Base-by-base conservation (phyloP, 805 yeast species). In the Saitoella complicata region DNA sequence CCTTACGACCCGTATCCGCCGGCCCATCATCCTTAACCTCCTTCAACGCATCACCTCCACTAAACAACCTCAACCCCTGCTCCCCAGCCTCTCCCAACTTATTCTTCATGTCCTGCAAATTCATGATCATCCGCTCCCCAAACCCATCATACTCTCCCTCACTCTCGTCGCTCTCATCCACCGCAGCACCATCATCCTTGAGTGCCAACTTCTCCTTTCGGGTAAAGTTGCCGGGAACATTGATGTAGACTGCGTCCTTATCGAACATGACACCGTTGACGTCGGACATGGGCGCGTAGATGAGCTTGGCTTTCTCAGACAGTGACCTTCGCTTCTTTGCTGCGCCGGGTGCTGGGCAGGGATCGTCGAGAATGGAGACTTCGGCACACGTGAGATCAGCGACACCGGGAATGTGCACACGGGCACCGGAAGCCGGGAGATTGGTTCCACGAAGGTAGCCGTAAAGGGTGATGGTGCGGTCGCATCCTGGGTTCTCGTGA, bases 201-300 rank as follows among this genome's bases (percentile, higher is more conserved):
- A 41, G 38, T 7, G 13, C 34, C 21, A 21, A 21, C 21, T 21
- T 35, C 9, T 40, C 37, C 12, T 42, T 80, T 1, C 73, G 69
- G 11, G 70, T 73, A 59, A 81, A 81, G 39, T 59, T 62, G 40
- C 60, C 51, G 1, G 85, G 86, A 6, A 82, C 76, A 55, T 82
- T 96, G 48, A 91, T 84, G 56, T 87, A 91, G 2, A 91, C 98
- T 6, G 98, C 95, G 66, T 91, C 99, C 58, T 81, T 87, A 65
- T 91, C 99, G 49, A 91, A 85, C 52, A 91, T 68, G 35, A 91
- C 94, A 60, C 99, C 99, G 46, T 96, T 96, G n/a, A 91, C 95
- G 62, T 91, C 97, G 40, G 96, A 83, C 99, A 91, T 91, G 42
- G 99, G 99, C 0, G 98, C 99, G 61, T 93, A 91, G 2, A 91